Evolutionary conservation across 2,329 filamentous ascomycete species (phyloP).

Genomic region (Colletotrichum chrysophilum): DNA sequence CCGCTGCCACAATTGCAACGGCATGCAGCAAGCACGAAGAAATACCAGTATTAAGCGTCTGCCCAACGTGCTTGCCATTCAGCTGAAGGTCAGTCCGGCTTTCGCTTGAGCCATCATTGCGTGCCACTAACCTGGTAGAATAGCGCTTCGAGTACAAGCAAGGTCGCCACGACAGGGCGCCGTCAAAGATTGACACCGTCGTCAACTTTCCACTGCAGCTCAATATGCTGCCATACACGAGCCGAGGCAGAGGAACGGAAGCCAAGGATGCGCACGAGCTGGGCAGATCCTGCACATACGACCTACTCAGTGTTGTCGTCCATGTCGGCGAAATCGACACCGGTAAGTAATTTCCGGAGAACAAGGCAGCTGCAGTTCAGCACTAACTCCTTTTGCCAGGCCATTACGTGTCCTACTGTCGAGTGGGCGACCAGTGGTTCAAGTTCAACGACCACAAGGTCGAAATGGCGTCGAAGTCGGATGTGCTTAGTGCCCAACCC

Average conservation of each 20-base stretch:
- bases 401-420: conserved; percentile 88
- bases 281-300: conserved; percentile 76
- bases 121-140: conserved; percentile 1
- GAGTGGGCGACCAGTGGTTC: conserved; percentile 90
- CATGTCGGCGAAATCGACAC: conserved; percentile 94
- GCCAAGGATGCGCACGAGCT: conserved; percentile 58
- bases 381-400: conserved; percentile 37
- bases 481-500: conserved; percentile 85
- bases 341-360: conserved; percentile 69
- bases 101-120: not conserved
- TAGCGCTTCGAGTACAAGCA: conserved; percentile 77
- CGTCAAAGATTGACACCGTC: conserved; percentile 86
- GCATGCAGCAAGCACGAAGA: conserved; percentile 79
- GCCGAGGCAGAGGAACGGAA: conserved; percentile 60
- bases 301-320: conserved; percentile 87
- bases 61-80: conserved; percentile 88
- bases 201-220: conserved; percentile 86
- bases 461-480: conserved; percentile 79
- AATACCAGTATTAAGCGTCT: conserved; percentile 84
- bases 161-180: conserved; percentile 67
- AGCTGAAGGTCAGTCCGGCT: conserved; percentile 74
- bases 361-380: not conserved
- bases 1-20: conserved; percentile 80
- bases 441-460: conserved; percentile 96
- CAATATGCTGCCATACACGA: conserved; percentile 91